A percentile compares a stretch with the other conserved stretches of the same genome.
phyloP scores from a whole-genome alignment of 2,329 filamentous ascomycete genomes.

The Colletotrichum liaoningense region DNA sequence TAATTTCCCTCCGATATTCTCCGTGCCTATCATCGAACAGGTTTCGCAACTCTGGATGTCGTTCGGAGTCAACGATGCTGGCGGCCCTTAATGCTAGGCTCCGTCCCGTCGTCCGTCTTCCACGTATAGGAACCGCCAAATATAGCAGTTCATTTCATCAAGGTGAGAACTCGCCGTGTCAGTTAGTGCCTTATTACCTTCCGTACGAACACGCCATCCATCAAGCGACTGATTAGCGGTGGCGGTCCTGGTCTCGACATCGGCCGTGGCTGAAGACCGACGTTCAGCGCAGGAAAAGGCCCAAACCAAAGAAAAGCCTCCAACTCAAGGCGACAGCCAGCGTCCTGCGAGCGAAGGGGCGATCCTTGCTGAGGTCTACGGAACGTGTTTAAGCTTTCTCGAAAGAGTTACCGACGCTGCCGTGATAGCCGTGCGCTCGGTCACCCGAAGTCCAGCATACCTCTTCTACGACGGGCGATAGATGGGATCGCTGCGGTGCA shows the following conservation, averaged over 20 bases:
- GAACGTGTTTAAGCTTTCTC: neutral
- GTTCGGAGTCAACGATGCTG: neutral
- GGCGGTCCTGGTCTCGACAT: neutral
- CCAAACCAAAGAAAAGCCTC: too few species aligned
- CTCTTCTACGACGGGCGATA: neutral
- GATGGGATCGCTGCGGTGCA: neutral
- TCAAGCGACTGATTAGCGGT: neutral
- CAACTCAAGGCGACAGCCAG: neutral
- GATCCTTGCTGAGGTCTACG: neutral
- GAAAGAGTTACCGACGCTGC: neutral
- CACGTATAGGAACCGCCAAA: neutral
- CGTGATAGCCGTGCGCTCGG: constrained; percentile 22
- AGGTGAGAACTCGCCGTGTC: neutral
- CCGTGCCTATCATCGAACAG: neutral
- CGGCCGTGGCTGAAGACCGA: neutral
- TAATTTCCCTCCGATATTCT: neutral
- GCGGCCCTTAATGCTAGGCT: neutral
- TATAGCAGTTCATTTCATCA: neutral
- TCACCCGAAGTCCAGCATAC: constrained; percentile 6
- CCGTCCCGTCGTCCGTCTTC: neutral
- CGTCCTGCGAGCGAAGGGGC: neutral
- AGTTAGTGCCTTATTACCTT: neutral
- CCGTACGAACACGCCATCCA: neutral
- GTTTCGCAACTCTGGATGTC: neutral
- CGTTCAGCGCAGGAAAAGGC: neutral